Conservation (phyloP, 371 early-diverging fungal species). For the Catenaria anguillulae region DNA sequence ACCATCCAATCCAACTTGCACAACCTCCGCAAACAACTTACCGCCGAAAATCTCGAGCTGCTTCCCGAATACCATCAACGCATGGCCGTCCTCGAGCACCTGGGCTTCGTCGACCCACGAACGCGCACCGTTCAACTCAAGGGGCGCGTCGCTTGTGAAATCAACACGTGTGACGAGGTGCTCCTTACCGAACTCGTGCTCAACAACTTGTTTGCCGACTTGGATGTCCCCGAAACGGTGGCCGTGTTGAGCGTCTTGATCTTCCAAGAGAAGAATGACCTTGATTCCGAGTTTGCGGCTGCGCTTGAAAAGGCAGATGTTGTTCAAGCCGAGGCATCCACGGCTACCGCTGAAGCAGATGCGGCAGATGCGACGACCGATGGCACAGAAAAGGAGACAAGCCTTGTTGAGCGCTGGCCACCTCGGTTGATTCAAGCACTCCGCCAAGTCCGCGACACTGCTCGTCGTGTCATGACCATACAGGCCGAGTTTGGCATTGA, state of each 20-base stretch:
- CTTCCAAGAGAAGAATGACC: constrained; percentile 71
- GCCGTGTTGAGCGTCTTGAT: constrained; percentile 92
- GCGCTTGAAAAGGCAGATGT: constrained; percentile 20
- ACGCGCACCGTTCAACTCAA: constrained; percentile 77
- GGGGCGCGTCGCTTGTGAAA: constrained; percentile 99
- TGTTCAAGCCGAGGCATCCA: constrained; percentile 12
- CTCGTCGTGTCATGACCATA: constrained; percentile 49
- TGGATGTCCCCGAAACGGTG: constrained; percentile 83
- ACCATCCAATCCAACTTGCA: constrained; percentile 49
- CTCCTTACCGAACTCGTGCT: constrained; percentile 95
- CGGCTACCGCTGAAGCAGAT: neutral
- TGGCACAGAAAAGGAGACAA: no score
- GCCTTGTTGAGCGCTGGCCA: neutral
- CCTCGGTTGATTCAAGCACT: neutral
- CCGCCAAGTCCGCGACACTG: constrained; percentile 38
- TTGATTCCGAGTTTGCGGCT: constrained; percentile 11
- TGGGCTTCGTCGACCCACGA: constrained; percentile 54
- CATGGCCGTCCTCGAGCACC: constrained; percentile 55
- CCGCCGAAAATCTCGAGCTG: constrained; percentile 78
- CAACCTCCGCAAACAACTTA: constrained; percentile 55
- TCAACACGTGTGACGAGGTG: constrained; percentile 90
- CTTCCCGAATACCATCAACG: constrained; percentile 86
- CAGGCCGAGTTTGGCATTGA: constrained; percentile 55
- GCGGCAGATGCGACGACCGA: neutral
- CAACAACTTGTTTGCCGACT: constrained; percentile 82